Evolutionary conservation across 768 basidiomycete species (phyloP), one percentile per base, ranked within the genome.

Genomic region (Pisolithus marmoratus): DNA sequence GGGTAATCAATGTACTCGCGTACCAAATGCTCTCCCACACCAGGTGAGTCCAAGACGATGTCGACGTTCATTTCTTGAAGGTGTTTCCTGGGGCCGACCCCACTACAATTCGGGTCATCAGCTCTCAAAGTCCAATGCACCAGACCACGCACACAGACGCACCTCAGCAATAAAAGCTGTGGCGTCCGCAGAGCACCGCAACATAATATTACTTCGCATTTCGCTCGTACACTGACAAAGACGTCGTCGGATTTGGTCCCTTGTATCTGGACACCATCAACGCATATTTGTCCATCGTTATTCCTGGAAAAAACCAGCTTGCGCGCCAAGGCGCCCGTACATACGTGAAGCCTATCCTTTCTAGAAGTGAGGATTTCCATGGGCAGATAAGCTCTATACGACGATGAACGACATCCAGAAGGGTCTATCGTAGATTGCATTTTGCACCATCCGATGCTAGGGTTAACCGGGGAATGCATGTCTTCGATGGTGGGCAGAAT

Each of bases 61-160:
- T 49, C 49, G 45, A 23, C 24, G n/a, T n/a, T n/a, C 43, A 70
- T 63, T 17, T 59, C 64, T 27, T 69, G 58, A 7, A 79, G 60
- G 34, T 72, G 62, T 8, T 66, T 65, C 11, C 58, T 54, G 4
- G 77, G 75, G 22, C 78, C 79, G 43, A 81, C 63, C 17, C 79
- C 78, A 52, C 69, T 71, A 50, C 19, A 42, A 24, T 3, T 34
- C 12, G 7, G 14, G 15, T 4, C 36, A 27, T 20, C 8, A 14
- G 12, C 9, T 20, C 9, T 20, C 15, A 26, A 8, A 0, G 17
- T 27, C 8, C 22, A 27, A 20, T 34, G 2, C 17, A 43, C 22
- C 9, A 15, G 23, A 31, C 4, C 19, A 1, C 8, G 20, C 11
- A 42, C 12, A 6, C 1, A 24, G n/a, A n/a, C 56, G 17, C 38